Evolutionary conservation across 805 yeast genomes (phyloP).

Genomic region (Pichia cephalocereana): DNA sequence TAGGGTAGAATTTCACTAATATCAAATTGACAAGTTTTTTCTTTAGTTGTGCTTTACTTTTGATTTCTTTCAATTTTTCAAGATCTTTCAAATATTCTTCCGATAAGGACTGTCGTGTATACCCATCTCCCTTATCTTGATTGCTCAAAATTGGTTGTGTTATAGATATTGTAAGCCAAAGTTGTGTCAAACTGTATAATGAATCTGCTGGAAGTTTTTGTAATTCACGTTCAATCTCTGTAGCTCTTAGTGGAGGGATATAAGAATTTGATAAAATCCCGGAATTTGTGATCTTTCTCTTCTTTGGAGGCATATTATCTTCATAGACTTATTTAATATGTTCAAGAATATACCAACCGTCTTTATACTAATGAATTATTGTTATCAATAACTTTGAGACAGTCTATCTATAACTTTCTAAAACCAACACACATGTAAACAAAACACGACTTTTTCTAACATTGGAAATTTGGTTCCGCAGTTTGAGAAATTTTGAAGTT

Average conservation of each 20-base stretch:
- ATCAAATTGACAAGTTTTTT: conserved; percentile 34
- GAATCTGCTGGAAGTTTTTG: conserved; percentile 22
- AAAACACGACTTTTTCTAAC: too few relatives aligned
- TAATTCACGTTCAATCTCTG: conserved; percentile 18
- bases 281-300: conserved; percentile 1
- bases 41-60: conserved; percentile 13
- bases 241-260: conserved; percentile 22
- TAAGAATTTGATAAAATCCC: conserved; percentile 28
- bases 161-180: conserved; percentile 26
- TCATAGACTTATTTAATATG: too few relatives aligned
- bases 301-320: neutral
- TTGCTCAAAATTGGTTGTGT: conserved; percentile 22
- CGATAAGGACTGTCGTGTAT: conserved; percentile 13
- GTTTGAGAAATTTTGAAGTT: too few relatives aligned
- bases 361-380: too few relatives aligned
- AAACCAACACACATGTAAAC: too few relatives aligned
- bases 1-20: conserved; percentile 41
- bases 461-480: too few relatives aligned
- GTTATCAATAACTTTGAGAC: too few relatives aligned
- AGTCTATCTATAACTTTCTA: too few relatives aligned
- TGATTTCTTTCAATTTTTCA: conserved; percentile 5
- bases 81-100: conserved; percentile 9
- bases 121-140: conserved; percentile 14
- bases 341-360: too few relatives aligned
- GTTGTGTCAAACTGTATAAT: conserved; percentile 22